These are phyloP conservation scores for Mixia osmundae DNA, from an alignment of 1,284 basidiomycete genomes.

Conservation along the genomic window DNA sequence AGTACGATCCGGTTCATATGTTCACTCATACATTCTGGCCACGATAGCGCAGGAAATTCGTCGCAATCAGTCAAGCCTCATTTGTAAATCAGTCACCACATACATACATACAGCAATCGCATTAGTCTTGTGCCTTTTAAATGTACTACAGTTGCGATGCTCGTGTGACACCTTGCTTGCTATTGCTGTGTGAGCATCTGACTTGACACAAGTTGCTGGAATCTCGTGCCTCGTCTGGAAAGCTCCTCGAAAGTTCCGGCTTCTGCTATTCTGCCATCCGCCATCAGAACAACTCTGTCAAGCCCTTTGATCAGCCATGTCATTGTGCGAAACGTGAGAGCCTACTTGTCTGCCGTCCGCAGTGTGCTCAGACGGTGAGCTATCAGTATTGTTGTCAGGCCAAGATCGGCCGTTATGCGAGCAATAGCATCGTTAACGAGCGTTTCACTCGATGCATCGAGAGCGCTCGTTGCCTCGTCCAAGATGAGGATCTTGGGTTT, in stretches of 20 bases:
- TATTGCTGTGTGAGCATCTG: no score
- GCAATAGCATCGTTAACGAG: conserved; percentile 77
- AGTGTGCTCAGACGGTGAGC: conserved; percentile 47
- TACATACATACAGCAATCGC: no score
- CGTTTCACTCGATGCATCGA: conserved; percentile 64
- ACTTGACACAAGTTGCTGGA: conserved; percentile 12
- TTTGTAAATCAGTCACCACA: no score
- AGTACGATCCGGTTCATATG: conserved; percentile 40
- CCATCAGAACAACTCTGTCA: conserved; percentile 63
- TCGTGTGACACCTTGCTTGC: no score
- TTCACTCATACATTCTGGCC: no score
- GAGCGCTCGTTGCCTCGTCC: conserved; percentile 33
- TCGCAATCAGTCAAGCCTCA: no score
- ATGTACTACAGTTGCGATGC: no score
- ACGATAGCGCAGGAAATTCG: no score
- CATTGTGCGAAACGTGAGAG: conserved; percentile 3
- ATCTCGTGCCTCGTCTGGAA: conserved; percentile 14
- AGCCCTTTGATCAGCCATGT: not conserved
- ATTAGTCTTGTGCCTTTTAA: no score
- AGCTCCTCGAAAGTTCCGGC: conserved; percentile 59
- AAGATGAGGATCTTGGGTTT: conserved; percentile 28
- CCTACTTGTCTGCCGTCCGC: conserved; percentile 15
- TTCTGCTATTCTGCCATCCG: conserved; percentile 62
- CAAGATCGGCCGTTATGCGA: conserved; percentile 46
- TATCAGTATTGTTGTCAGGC: conserved; percentile 65